Evolutionary conservation across 148 eudicot genomes (phyloP), one percentile per base, ranked within the genome.

Genomic region (Suaeda aralocaspica): DNA sequence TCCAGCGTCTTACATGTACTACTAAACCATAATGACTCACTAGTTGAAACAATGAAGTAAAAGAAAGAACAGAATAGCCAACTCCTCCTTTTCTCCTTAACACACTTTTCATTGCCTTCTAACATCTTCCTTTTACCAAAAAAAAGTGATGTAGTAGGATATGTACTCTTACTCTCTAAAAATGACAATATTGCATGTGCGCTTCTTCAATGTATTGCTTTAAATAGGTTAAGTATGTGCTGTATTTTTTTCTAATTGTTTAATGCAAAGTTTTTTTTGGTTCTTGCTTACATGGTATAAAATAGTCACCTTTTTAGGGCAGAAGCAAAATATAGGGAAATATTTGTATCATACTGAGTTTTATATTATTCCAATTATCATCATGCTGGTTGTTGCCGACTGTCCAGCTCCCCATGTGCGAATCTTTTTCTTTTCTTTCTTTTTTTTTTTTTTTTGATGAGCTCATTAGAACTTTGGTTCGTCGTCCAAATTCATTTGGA

Each of bases 331-430:
- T 65, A 65, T 45, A 65, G 53, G 70, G 8, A 36, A 36, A 36
- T 3, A n/a, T n/a, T n/a, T n/a, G n/a, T n/a, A n/a, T n/a, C n/a
- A n/a, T n/a, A n/a, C n/a, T n/a, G n/a, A n/a, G n/a, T n/a, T n/a
- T 52, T 42, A 39, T 53, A 55, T 53, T 44, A 64, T 34, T 57
- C 65, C 65, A 45, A 44, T 21, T 28, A 22, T 19, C 48, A 75
- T 56, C 42, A 56, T 64, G 39, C 28, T 42, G 79, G 74, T 70
- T 70, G 79, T 70, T 76, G 74, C 74, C 59, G 74, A 70, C 70
- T 73, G 21, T 45, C 65, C 75, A 45, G 34, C 69, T 75, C 58
- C 51, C 65, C 66, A 64, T 64, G 74, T 64, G 79, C 64, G 22
- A 57, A 52, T 75, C 52, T n/a, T n/a, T n/a, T n/a, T n/a, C n/a